Base-by-base conservation (phyloP, 169 alveolate species). In the Babesia sp. region DNA sequence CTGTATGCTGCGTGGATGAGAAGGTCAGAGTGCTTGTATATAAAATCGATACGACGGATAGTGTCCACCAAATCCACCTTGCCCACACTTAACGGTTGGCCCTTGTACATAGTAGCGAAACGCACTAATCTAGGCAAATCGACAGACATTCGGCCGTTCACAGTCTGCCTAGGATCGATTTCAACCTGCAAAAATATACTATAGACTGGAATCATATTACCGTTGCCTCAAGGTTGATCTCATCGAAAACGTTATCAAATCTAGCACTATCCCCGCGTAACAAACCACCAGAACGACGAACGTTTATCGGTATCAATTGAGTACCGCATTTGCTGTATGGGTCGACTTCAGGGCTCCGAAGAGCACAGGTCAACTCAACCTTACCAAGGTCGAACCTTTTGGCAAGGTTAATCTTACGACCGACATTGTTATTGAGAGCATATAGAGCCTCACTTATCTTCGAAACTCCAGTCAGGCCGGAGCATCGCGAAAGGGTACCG, bases 111-210 rank as follows among this genome's bases (percentile, higher is more conserved):
- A 14, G 48, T 24, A 0, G 57, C 37, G 41, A 44, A 24, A 0
- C 58, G 33, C 26, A 54, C 7, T 3, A 74, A 41, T n/a, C 37
- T 66, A n/a, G 86, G 86, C 28, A 77, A 3, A 57, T 77, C 86
- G 20, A 77, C 57, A 2, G 51, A 48, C 3, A 69, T 37, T 12
- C 74, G 44, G 0, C 57, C 74, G n/a, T 29, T 24, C 36, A 22
- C 22, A 1, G 39, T 2, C 36, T 16, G 16, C 36, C 18, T n/a
- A 6, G 31, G 36, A 39, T 45, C 59, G 18, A 64, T 4, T 5
- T 26, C 50, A 3, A 64, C 6, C 71, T 60, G 29, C 39, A 41
- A 3, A 1, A 14, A 8, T 6, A 6, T 60, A 31, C n/a, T 26
- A 8, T 22, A 3, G 7, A 2, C 31, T 6, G 41, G 2, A 45